These are phyloP conservation scores for Neurospora sp. DNA, from an alignment of 495 filamentous ascomycete genomes.

Conservation along the genomic window DNA sequence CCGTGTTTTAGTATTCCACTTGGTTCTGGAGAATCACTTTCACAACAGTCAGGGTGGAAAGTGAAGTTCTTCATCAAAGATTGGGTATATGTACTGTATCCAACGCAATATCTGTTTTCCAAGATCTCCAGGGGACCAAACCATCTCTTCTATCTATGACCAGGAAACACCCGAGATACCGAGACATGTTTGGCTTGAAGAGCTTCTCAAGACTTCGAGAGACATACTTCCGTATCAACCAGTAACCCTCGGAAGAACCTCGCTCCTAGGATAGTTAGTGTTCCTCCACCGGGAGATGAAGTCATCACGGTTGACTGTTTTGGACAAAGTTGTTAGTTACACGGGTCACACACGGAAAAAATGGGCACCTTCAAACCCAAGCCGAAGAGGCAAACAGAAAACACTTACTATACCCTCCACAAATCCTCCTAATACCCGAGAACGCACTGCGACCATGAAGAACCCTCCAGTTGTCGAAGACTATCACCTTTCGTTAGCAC, in stretches of 20 bases:
- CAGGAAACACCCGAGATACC: too few species aligned
- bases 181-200: too few species aligned
- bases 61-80: too few species aligned
- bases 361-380: neutral
- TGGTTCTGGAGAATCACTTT: too few species aligned
- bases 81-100: too few species aligned
- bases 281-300: constrained; percentile 70
- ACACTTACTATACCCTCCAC: constrained; percentile 74
- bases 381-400: neutral
- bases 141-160: too few species aligned
- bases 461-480: constrained; percentile 95
- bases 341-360: neutral
- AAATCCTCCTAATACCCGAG: constrained; percentile 74
- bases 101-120: too few species aligned
- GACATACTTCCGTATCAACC: constrained; percentile 9
- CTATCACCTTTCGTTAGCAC: constrained; percentile 38
- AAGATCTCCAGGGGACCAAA: too few species aligned
- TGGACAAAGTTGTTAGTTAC: constrained; percentile 11
- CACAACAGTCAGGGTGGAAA: too few species aligned
- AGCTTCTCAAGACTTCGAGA: too few species aligned
- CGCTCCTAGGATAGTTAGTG: constrained; percentile 50
- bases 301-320: constrained; percentile 73
- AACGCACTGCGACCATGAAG: constrained; percentile 77
- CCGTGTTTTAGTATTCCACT: too few species aligned
- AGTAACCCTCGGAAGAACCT: constrained; percentile 37